phyloP scores from a whole-genome alignment of 2,329 filamentous ascomycete species.

The Fragosphaeria purpurea region DNA sequence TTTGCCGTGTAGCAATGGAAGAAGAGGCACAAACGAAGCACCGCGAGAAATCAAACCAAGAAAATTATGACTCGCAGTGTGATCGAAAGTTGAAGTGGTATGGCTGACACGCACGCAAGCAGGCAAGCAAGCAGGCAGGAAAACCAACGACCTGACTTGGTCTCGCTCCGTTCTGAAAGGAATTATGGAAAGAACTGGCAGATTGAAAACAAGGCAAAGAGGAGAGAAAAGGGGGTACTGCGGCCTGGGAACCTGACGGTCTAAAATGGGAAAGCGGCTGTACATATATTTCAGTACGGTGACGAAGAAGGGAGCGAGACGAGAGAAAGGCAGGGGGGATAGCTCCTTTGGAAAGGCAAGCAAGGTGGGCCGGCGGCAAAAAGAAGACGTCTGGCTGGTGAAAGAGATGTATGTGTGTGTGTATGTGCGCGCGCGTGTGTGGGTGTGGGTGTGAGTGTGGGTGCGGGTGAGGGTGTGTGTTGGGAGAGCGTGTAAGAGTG shows the following conservation, averaged over 20 bases:
- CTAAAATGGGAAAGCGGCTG: background rate
- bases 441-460: background rate
- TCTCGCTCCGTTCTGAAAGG: constrained; percentile 7
- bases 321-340: background rate
- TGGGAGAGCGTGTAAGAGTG: too few species aligned
- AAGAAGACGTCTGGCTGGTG: background rate
- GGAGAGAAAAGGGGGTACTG: background rate
- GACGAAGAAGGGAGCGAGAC: background rate
- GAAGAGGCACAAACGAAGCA: background rate
- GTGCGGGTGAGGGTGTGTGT: too few species aligned
- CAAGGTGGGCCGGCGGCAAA: constrained; percentile 8
- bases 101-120: too few species aligned
- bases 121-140: too few species aligned
- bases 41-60: constrained; percentile 26
- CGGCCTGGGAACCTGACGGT: background rate
- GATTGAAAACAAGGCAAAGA: constrained; percentile 22
- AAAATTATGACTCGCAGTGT: constrained; percentile 32
- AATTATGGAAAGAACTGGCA: constrained; percentile 20
- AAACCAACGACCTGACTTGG: too few species aligned
- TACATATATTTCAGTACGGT: background rate
- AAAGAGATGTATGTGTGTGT: background rate
- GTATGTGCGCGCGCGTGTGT: constrained; percentile 1
- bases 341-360: background rate
- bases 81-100: too few species aligned
- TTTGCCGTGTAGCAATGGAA: background rate